Percentiles rank a stretch among this genome's conserved stretches.
Conservation (phyloP, 768 basidiomycete species). For the Kwoniella pini region DNA sequence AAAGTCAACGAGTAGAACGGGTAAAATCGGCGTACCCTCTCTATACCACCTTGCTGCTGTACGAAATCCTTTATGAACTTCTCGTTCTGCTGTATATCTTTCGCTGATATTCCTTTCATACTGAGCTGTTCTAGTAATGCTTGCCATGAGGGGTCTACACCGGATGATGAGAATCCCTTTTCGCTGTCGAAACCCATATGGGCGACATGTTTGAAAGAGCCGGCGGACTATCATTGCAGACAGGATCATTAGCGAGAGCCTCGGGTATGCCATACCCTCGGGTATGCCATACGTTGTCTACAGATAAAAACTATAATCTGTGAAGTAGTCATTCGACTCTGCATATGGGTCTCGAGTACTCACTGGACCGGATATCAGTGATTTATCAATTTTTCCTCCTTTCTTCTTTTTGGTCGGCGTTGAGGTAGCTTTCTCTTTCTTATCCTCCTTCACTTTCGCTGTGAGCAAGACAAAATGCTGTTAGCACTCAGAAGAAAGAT, state of each 20-base stretch:
- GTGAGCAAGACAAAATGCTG: too few relatives aligned
- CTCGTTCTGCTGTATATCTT: slow-evolving; percentile 73
- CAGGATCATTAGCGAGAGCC: not conserved
- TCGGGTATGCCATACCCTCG: not conserved
- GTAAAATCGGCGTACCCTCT: slow-evolving; percentile 37
- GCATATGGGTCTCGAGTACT: too few relatives aligned
- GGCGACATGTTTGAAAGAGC: slow-evolving; percentile 78
- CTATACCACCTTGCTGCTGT: slow-evolving; percentile 58
- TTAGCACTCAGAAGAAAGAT: too few relatives aligned
- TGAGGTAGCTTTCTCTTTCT: slow-evolving; percentile 37
- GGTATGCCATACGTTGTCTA: not conserved
- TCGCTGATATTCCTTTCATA: slow-evolving; percentile 64
- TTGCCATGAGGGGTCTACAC: slow-evolving; percentile 89
- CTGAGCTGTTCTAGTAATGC: slow-evolving; percentile 69
- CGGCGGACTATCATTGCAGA: slow-evolving; percentile 47
- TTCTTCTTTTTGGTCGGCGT: slow-evolving; percentile 56
- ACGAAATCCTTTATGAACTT: slow-evolving; percentile 87
- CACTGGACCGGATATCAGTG: slow-evolving; percentile 78
- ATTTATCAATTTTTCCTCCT: slow-evolving; percentile 84
- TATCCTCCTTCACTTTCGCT: slow-evolving; percentile 49
- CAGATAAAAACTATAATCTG: too few relatives aligned
- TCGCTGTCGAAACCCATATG: slow-evolving; percentile 94
- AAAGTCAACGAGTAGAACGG: too few relatives aligned
- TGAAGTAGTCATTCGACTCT: too few relatives aligned
- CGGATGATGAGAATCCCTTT: slow-evolving; percentile 78